phyloP scores from a whole-genome alignment of 805 yeast species.

The Saturnispora besseyi region DNA sequence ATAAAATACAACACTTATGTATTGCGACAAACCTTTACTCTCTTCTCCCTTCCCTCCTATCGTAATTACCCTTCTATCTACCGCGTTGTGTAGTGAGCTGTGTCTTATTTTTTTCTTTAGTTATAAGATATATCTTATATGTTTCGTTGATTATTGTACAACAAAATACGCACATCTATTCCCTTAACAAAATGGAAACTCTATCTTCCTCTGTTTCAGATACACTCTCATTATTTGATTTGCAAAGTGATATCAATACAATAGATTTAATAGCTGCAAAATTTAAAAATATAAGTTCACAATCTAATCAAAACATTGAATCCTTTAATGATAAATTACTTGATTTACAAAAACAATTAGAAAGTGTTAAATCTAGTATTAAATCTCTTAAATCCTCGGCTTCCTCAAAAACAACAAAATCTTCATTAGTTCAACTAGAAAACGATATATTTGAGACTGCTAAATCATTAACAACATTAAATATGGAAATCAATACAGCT shows the following conservation, averaged over 20 bases:
- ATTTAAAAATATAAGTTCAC: slow-evolving; percentile 8
- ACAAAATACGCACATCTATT: no score
- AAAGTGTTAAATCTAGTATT: slow-evolving; percentile 6
- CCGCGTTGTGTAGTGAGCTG: no score
- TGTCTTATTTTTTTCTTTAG: no score
- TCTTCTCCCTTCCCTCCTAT: no score
- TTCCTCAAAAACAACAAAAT: slow-evolving; percentile 24
- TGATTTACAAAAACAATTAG: slow-evolving; percentile 7
- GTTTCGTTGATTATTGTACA: no score
- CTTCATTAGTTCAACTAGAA: slow-evolving; percentile 31
- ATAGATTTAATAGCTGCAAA: slow-evolving; percentile 27
- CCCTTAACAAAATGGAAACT: slow-evolving; percentile 8
- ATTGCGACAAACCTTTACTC: no score
- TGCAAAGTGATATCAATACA: slow-evolving; percentile 41
- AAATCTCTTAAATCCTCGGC: slow-evolving; percentile 19
- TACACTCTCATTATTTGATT: slow-evolving; percentile 30
- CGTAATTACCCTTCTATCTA: no score
- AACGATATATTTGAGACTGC: slow-evolving; percentile 42
- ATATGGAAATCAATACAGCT: slow-evolving; percentile 36
- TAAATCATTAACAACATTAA: slow-evolving; percentile 41
- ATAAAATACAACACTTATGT: no score
- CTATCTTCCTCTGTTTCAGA: slow-evolving; percentile 9
- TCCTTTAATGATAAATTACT: neutral
- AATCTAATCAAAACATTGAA: neutral
- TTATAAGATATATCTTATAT: no score